Base-by-base conservation (phyloP, 331 rosid genomes). In the Acacia concinna region DNA sequence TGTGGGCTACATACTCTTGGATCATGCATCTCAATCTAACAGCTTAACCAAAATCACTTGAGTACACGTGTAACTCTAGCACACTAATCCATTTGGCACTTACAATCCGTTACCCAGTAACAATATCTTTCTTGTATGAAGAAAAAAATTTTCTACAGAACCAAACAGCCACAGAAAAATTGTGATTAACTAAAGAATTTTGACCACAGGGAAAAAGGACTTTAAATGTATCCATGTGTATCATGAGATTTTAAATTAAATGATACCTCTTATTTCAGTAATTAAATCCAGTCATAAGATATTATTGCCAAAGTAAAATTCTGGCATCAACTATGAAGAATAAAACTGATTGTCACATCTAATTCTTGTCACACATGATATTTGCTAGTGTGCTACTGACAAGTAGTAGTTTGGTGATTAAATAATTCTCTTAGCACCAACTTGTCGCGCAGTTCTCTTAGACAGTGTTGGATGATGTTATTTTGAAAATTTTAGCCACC, bases 101-200 rank as follows among this genome's bases (percentile, higher is more conserved):
- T 38, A 38, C 8, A 38, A 38, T 38, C 11, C 41, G 41, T 38
- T 8, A 8, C 41, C 41, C 7, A 38, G 41, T 38, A 37, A 37
- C 11, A 38, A 38, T 38, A 38, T 8, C 41, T 46, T 70, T 68
- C 54, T 52, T 63, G 9, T 67, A 57, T 25, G 1, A 30, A 68
- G 68, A 74, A 52, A 81, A 69, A 15, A 1, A 51, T 62, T 63
- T 59, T 56, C 62, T 35, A 63, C 30, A 23, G 71, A 35, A 21
- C 72, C 11, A 67, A 38, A n/a, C 23, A n/a, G 31, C 72, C 72
- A 67, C 28, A 67, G 3, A 34, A 38, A 27, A 67, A 37, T 9
- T 9, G n/a, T 8, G 17, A 66, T 8, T 20, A 20, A 38, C 72
- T 67, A 38, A 46, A 20, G 49, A 21, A 67, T 67, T 46, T 49